Evolutionary conservation across 495 filamentous ascomycete species (phyloP).

Genomic region (Thozetella sp.): DNA sequence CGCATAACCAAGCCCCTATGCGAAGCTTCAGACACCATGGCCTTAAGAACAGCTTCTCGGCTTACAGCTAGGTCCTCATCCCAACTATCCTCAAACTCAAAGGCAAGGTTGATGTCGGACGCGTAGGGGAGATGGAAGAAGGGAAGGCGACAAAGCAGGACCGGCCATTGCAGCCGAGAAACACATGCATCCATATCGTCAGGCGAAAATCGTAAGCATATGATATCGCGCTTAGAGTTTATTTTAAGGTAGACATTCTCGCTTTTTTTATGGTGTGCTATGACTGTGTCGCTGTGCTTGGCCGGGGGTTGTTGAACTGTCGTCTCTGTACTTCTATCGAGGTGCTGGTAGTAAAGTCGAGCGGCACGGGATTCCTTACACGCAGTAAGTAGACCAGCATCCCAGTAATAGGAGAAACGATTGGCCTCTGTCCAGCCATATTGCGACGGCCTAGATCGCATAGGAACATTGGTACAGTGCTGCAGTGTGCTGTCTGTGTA

Average conservation of each 20-base stretch:
- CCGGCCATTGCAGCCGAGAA: background rate
- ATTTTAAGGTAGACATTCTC: constrained; percentile 1
- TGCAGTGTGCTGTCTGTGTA: background rate
- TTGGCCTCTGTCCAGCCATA: background rate
- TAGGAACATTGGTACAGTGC: background rate
- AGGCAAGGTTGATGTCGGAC: background rate
- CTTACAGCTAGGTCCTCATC: background rate
- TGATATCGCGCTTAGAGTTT: background rate
- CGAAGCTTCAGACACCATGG: background rate
- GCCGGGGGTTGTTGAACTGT: background rate
- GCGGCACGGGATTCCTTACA: background rate
- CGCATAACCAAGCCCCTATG: constrained; percentile 3
- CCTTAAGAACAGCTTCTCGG: background rate
- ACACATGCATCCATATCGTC: background rate
- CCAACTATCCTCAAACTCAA: constrained; percentile 2
- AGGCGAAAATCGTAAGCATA: background rate
- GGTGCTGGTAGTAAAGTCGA: background rate
- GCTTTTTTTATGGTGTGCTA: background rate
- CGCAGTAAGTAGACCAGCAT: background rate
- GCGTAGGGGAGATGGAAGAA: constrained; percentile 2
- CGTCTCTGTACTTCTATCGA: background rate
- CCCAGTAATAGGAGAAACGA: background rate
- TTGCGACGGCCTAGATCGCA: background rate
- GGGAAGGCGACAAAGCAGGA: constrained; percentile 1
- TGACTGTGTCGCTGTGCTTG: background rate